Conservation (phyloP, 441 rosid genomes). For the Flueggea neowawraea region DNA sequence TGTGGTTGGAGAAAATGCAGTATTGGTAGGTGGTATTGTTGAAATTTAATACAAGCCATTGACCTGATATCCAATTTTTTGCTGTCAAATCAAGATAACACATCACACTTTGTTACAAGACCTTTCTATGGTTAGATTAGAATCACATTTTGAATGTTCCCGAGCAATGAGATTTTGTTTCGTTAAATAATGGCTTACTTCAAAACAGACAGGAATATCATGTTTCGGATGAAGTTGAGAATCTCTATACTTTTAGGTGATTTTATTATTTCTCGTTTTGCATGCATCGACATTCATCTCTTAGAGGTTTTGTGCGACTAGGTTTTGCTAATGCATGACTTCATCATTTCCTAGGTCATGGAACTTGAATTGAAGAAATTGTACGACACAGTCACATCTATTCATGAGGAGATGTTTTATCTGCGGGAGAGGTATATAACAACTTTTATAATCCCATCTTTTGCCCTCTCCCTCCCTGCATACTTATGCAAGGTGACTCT, state of each 20-base stretch:
- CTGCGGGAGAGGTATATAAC: slow-evolving; percentile 69
- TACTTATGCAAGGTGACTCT: too few species aligned
- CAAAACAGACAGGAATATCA: too few species aligned
- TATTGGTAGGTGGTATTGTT: too few species aligned
- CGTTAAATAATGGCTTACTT: too few species aligned
- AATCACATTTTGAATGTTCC: neutral
- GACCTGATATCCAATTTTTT: too few species aligned
- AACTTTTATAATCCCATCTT: neutral
- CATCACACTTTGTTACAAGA: too few species aligned
- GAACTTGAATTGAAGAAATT: slow-evolving; percentile 73
- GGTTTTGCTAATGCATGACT: neutral
- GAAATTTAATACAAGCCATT: too few species aligned
- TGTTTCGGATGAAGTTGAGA: neutral
- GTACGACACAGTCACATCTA: slow-evolving; percentile 45
- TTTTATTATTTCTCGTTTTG: neutral
- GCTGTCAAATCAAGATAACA: too few species aligned
- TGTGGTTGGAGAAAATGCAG: too few species aligned
- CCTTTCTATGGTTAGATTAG: neutral
- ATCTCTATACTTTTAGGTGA: neutral
- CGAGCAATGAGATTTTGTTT: too few species aligned
- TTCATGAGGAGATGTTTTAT: slow-evolving; percentile 81
- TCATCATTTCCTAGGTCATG: slow-evolving; percentile 38
- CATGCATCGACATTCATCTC: neutral
- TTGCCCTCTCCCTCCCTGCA: too few species aligned
- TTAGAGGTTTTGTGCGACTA: neutral